These are phyloP conservation scores for Apiotrichum siamense DNA, from an alignment of 1,284 basidiomycete genomes.

Conservation along the genomic window DNA sequence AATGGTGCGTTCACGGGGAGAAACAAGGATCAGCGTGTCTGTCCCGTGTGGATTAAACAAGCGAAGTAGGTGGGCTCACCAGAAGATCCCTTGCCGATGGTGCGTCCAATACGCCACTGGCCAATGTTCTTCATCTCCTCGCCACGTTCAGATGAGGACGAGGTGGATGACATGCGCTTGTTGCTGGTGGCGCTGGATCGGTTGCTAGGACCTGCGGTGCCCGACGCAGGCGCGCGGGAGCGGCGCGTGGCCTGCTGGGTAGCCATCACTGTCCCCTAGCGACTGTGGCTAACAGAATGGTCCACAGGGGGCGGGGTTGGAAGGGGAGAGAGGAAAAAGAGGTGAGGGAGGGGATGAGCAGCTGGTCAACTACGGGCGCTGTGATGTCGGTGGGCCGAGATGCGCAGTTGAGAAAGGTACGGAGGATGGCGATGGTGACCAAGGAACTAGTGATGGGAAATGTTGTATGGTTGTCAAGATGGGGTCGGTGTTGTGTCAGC, in stretches of 20 bases:
- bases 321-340: not conserved
- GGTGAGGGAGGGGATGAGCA: not conserved
- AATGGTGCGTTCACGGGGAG: too few relatives aligned
- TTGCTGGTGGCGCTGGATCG: not conserved
- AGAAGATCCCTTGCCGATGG: conserved; percentile 82
- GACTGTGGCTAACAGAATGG: not conserved
- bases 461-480: too few relatives aligned
- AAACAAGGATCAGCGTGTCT: too few relatives aligned
- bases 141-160: conserved; percentile 11
- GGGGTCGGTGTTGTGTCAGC: too few relatives aligned
- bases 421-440: not conserved
- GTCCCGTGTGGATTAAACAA: not conserved
- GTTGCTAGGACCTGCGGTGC: conserved; percentile 5
- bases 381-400: too few relatives aligned
- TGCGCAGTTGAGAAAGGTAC: too few relatives aligned
- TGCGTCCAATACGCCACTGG: conserved; percentile 85
- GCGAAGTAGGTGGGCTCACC: conserved; percentile 53
- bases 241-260: conserved; percentile 7
- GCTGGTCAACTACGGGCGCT: not conserved
- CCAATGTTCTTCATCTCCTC: conserved; percentile 58
- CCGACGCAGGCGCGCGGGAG: not conserved
- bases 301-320: not conserved
- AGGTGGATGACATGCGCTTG: conserved; percentile 16
- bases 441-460: too few relatives aligned
- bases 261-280: conserved; percentile 1